These are phyloP conservation scores for Talaromyces thailandensis DNA, from an alignment of 495 filamentous ascomycete species.

Conservation along the genomic window DNA sequence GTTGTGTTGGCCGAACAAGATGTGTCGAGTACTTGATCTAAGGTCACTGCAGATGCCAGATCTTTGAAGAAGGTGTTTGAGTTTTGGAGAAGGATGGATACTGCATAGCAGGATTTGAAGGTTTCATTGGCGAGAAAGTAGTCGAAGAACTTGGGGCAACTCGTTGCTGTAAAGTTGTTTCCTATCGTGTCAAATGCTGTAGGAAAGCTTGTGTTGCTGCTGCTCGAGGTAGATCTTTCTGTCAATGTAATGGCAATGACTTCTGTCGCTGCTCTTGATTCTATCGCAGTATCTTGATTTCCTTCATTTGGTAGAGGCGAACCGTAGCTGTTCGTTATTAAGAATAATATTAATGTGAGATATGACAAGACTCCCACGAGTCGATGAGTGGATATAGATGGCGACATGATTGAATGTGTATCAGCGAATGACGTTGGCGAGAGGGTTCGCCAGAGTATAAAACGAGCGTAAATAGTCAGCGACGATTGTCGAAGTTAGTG, in stretches of 20 bases:
- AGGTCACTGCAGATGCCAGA: conserved; percentile 50
- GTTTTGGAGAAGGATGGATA: conserved; percentile 66
- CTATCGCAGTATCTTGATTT: background rate
- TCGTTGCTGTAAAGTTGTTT: conserved; percentile 54
- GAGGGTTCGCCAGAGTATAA: background rate
- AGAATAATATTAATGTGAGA: conserved; percentile 6
- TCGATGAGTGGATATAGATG: background rate
- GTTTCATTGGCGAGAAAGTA: conserved; percentile 51
- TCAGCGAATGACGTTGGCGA: conserved; percentile 5
- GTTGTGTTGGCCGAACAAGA: conserved; percentile 56
- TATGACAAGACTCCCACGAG: conserved; percentile 1
- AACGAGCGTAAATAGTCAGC: conserved; percentile 5
- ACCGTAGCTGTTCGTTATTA: conserved; percentile 3
- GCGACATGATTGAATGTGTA: background rate
- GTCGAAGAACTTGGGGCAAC: conserved; percentile 61
- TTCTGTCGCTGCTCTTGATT: background rate
- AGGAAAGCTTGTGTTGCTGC: conserved; percentile 43
- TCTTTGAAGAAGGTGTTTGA: conserved; percentile 72
- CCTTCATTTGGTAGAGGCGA: background rate
- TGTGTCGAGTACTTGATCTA: conserved; percentile 61
- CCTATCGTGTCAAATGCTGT: conserved; percentile 64
- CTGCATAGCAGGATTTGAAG: conserved; percentile 61
- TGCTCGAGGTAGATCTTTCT: conserved; percentile 17
- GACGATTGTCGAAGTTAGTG: background rate
- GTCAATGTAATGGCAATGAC: conserved; percentile 1